Percentiles rank a stretch among this genome's conserved stretches.
Evolutionary conservation across 169 alveolate genomes (phyloP).

Genomic region (Plasmodium gonderi): DNA sequence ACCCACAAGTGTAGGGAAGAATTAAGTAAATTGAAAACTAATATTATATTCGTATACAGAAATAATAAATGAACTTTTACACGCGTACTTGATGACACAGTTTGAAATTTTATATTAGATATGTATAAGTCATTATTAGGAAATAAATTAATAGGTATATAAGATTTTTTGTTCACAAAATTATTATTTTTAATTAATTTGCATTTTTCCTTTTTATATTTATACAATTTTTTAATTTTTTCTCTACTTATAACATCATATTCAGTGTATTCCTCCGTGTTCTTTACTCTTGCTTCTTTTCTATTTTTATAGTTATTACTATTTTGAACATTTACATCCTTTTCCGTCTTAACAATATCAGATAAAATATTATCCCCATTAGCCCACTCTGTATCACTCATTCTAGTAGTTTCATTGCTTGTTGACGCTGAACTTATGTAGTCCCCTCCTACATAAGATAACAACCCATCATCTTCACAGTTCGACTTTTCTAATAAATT

Average conservation of each 20-base stretch:
- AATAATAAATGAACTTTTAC: conserved; percentile 23
- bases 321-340: not conserved
- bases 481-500: not conserved
- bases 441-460: not conserved
- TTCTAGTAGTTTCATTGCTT: not conserved
- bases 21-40: conserved; percentile 21
- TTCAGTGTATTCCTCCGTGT: conserved; percentile 10
- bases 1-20: conserved; percentile 44
- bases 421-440: not conserved
- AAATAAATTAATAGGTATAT: conserved; percentile 44
- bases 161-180: conserved; percentile 23
- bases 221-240: conserved; percentile 37
- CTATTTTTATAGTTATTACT: not conserved
- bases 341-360: not conserved
- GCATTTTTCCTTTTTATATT: conserved; percentile 31
- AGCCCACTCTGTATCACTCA: not conserved
- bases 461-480: not conserved
- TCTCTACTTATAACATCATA: conserved; percentile 31
- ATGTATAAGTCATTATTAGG: conserved; percentile 24
- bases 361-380: not conserved
- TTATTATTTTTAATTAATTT: conserved; percentile 20
- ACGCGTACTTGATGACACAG: conserved; percentile 8
- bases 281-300: not conserved
- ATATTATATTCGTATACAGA: conserved; percentile 41
- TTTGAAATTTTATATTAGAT: conserved; percentile 32